phyloP scores from a whole-genome alignment of 805 yeast species.

The Myxozyma vanderwaltii region DNA sequence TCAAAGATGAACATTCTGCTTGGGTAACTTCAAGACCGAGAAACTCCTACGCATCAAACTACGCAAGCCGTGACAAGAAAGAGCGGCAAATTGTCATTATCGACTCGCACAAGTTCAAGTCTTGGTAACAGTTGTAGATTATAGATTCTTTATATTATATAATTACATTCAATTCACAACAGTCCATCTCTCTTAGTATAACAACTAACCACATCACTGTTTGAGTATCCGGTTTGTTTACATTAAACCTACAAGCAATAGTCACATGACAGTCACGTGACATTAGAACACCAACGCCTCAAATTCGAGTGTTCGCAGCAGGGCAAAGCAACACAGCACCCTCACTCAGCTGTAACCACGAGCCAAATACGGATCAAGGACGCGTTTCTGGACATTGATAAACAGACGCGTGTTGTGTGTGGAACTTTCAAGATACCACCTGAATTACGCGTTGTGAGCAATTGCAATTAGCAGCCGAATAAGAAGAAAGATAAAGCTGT shows the following conservation, averaged over 20 bases:
- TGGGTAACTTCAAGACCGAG: slow-evolving; percentile 10
- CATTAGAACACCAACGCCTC: slow-evolving; percentile 1
- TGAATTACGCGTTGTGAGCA: too few relatives aligned
- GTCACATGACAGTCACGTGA: too few relatives aligned
- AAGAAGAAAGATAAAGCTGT: too few relatives aligned
- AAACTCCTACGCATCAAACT: not conserved
- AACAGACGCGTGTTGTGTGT: slow-evolving; percentile 1
- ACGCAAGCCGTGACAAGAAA: not conserved
- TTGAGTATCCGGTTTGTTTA: too few relatives aligned
- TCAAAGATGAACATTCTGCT: slow-evolving; percentile 21
- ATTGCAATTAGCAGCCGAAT: too few relatives aligned
- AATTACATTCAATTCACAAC: too few relatives aligned
- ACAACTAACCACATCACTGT: too few relatives aligned
- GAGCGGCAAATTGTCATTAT: not conserved
- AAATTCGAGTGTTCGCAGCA: not conserved
- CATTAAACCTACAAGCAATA: too few relatives aligned
- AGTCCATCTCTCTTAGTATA: too few relatives aligned
- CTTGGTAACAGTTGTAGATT: not conserved
- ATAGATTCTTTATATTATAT: not conserved
- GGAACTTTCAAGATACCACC: too few relatives aligned
- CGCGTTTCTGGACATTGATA: not conserved
- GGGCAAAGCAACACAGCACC: slow-evolving; percentile 11
- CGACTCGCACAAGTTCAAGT: slow-evolving; percentile 1
- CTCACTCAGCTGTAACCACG: slow-evolving; percentile 5
- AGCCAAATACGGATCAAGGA: too few relatives aligned